Conservation (phyloP, 371 early-diverging fungal genomes). For the Neoconidiobolus thromboides region DNA sequence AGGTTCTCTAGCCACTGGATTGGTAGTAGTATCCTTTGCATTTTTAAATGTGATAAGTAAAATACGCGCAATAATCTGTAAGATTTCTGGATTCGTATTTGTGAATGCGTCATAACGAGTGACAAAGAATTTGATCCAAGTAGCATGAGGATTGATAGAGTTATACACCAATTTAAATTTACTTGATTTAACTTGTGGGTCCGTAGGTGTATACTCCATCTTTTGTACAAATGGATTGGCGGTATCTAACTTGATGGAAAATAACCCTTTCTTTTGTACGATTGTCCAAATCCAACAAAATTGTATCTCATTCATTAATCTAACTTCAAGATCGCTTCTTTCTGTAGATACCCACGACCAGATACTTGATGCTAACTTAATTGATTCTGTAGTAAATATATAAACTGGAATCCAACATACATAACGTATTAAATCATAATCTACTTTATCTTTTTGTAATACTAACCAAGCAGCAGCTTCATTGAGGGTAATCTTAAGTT, state of each 20-base stretch:
- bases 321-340: constrained; percentile 44
- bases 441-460: constrained; percentile 7
- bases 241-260: constrained; percentile 31
- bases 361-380: constrained; percentile 57
- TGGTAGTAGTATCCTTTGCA: constrained; percentile 22
- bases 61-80: constrained; percentile 50
- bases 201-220: constrained; percentile 83
- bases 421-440: constrained; percentile 54
- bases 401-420: constrained; percentile 72
- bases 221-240: constrained; percentile 65
- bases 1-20: constrained; percentile 52
- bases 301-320: constrained; percentile 61
- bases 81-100: constrained; percentile 47
- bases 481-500: constrained; percentile 24
- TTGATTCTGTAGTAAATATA: constrained; percentile 51
- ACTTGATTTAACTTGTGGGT: constrained; percentile 43
- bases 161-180: constrained; percentile 34
- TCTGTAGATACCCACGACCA: constrained; percentile 79
- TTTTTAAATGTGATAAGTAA: constrained; percentile 43
- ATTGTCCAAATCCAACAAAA: constrained; percentile 72
- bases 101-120: constrained; percentile 65
- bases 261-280: constrained; percentile 53
- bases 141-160: constrained; percentile 53
- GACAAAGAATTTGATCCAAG: constrained; percentile 69
- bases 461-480: constrained; percentile 18